Evolutionary conservation across 805 yeast genomes (phyloP).

Genomic region (Saccharomyces cerevisiae): DNA sequence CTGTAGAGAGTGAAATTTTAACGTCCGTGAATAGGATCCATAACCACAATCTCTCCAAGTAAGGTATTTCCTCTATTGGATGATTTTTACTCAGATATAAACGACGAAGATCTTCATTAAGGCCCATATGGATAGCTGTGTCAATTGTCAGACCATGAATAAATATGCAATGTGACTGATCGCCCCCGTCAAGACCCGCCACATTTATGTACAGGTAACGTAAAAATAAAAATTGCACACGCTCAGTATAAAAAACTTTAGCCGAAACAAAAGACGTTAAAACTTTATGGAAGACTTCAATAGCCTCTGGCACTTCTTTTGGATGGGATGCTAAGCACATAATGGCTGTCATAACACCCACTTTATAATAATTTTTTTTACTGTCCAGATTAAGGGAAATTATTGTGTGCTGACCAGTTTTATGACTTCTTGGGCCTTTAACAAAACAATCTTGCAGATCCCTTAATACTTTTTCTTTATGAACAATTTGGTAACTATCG

Average conservation of each 20-base stretch:
- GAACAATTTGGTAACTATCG: slow-evolving; percentile 4
- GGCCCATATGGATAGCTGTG: slow-evolving; percentile 9
- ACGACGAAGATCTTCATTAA: slow-evolving; percentile 3
- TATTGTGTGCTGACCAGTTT: slow-evolving; percentile 4
- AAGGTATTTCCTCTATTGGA: slow-evolving; percentile 3
- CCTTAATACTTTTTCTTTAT: slow-evolving; percentile 2
- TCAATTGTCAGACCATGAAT: slow-evolving; percentile 3
- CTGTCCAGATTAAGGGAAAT: slow-evolving; percentile 3
- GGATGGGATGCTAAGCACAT: slow-evolving; percentile 3
- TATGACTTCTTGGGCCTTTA: slow-evolving; percentile 5
- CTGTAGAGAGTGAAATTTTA: slow-evolving; percentile 6
- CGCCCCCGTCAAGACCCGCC: slow-evolving; percentile 8
- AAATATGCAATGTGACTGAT: slow-evolving; percentile 4
- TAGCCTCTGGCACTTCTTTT: slow-evolving; percentile 4
- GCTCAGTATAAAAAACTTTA: slow-evolving; percentile 3
- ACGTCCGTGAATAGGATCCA: slow-evolving; percentile 10
- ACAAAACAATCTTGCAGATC: slow-evolving; percentile 6
- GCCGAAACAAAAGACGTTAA: slow-evolving; percentile 8
- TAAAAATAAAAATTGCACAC: slow-evolving; percentile 4
- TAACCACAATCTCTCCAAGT: slow-evolving; percentile 7
- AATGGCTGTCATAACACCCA: slow-evolving; percentile 11
- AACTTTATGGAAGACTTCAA: slow-evolving; percentile 8
- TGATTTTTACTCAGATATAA: background rate
- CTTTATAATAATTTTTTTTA: slow-evolving; percentile 10
- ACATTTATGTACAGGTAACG: slow-evolving; percentile 4